Evolutionary conservation across 163 green algal genomes (phyloP).

Genomic region (Smithsoniella earleae): DNA sequence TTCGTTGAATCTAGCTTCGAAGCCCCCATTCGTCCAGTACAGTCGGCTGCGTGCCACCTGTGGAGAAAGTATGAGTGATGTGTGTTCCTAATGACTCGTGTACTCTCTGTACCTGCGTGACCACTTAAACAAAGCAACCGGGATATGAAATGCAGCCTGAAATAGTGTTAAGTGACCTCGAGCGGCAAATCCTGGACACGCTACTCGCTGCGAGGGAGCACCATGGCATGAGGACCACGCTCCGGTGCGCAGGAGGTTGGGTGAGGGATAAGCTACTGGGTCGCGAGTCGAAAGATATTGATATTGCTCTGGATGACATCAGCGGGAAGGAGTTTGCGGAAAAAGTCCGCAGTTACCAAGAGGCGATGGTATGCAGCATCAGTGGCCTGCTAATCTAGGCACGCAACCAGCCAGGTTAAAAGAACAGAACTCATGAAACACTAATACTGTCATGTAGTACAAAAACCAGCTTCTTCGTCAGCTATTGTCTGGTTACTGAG

Average conservation of each 20-base stretch:
- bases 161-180: constrained; percentile 54
- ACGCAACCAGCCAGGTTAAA: no score
- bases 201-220: constrained; percentile 55
- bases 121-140: no score
- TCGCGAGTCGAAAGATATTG: constrained; percentile 78
- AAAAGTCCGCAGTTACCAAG: constrained; percentile 38
- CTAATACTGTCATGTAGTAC: no score
- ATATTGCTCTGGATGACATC: constrained; percentile 92
- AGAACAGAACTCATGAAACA: no score
- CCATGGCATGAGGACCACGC: constrained; percentile 53
- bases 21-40: no score
- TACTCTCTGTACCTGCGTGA: no score
- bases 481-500: not conserved
- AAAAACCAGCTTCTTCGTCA: no score
- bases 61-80: no score
- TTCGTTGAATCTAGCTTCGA: no score
- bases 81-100: no score
- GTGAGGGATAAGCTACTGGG: constrained; percentile 96
- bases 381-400: not conserved
- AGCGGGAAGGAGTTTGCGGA: constrained; percentile 82
- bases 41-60: no score
- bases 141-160: constrained; percentile 30
- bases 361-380: not conserved
- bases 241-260: constrained; percentile 91
- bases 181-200: constrained; percentile 66